These are phyloP conservation scores for Aspergillus unguis DNA, from an alignment of 2,329 filamentous ascomycete species.

Conservation along the genomic window DNA sequence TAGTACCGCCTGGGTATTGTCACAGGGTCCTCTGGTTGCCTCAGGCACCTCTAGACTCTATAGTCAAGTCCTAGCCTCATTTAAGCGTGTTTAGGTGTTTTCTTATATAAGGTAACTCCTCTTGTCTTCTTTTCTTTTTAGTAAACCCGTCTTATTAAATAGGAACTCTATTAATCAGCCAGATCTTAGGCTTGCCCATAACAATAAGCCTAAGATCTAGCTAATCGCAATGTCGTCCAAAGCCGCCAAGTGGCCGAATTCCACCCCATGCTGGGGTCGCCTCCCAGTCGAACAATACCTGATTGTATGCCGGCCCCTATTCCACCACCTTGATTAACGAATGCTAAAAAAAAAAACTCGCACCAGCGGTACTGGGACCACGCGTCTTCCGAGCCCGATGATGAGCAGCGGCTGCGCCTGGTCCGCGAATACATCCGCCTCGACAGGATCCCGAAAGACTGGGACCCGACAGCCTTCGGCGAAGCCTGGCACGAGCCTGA, in stretches of 20 bases:
- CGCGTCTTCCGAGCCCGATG: not conserved
- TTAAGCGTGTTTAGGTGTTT: too few relatives aligned
- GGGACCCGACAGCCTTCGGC: not conserved
- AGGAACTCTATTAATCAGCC: too few relatives aligned
- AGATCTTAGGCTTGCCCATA: too few relatives aligned
- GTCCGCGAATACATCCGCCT: not conserved
- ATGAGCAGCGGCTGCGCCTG: not conserved
- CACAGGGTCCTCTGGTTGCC: too few relatives aligned
- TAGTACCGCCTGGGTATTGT: too few relatives aligned
- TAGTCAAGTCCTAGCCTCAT: too few relatives aligned
- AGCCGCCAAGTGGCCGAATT: not conserved
- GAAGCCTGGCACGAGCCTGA: not conserved
- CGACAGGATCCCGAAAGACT: not conserved
- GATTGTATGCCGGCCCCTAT: not conserved
- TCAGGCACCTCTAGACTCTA: too few relatives aligned
- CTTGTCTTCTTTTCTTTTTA: too few relatives aligned
- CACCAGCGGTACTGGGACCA: not conserved
- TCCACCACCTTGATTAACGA: not conserved
- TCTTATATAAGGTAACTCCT: too few relatives aligned
- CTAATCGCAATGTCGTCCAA: not conserved
- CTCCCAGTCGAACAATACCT: not conserved
- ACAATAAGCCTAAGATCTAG: too few relatives aligned
- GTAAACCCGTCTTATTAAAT: too few relatives aligned
- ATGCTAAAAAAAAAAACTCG: not conserved
- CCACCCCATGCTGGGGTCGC: not conserved